A percentile compares a stretch with the other conserved stretches of the same genome.
These are phyloP conservation scores for Emericellopsis cladophorae DNA, from an alignment of 2,329 filamentous ascomycete genomes.

Conservation along the genomic window DNA sequence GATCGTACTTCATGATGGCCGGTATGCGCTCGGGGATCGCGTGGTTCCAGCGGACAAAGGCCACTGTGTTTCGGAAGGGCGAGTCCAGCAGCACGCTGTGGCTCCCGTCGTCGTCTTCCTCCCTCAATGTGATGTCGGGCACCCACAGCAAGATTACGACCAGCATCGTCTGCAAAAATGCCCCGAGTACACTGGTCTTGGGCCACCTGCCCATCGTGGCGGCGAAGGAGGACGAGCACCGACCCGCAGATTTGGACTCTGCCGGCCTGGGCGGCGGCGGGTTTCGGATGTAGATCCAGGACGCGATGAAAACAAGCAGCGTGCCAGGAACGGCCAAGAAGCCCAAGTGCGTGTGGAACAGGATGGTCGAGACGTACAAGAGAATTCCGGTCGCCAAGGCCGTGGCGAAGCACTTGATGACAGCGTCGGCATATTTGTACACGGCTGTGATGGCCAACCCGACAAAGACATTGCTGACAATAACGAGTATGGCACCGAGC, in stretches of 20 bases:
- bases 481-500: conserved; percentile 15
- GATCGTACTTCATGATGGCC: conserved; percentile 12
- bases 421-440: conserved; percentile 20
- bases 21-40: conserved; percentile 11
- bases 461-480: conserved; percentile 2
- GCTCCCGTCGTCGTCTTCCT: too few relatives aligned
- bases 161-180: too few relatives aligned
- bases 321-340: conserved; percentile 15
- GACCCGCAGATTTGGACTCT: too few relatives aligned
- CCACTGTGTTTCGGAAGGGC: conserved; percentile 15
- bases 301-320: conserved; percentile 15
- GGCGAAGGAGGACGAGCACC: too few relatives aligned
- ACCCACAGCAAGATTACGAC: too few relatives aligned
- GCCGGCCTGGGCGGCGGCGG: not conserved
- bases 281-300: conserved; percentile 15
- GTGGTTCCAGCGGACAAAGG: conserved; percentile 14
- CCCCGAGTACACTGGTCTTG: too few relatives aligned
- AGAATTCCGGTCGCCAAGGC: conserved; percentile 17
- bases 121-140: too few relatives aligned
- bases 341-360: conserved; percentile 14
- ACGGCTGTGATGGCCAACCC: conserved; percentile 8
- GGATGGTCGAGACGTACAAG: conserved; percentile 3
- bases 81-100: conserved; percentile 5
- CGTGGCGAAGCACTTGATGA: conserved; percentile 19
- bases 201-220: too few relatives aligned